A percentile compares a stretch with the other conserved stretches of the same genome.
Evolutionary conservation across 1,139 yeast species (phyloP).

Genomic region (Sugiyamaella xylanicola): DNA sequence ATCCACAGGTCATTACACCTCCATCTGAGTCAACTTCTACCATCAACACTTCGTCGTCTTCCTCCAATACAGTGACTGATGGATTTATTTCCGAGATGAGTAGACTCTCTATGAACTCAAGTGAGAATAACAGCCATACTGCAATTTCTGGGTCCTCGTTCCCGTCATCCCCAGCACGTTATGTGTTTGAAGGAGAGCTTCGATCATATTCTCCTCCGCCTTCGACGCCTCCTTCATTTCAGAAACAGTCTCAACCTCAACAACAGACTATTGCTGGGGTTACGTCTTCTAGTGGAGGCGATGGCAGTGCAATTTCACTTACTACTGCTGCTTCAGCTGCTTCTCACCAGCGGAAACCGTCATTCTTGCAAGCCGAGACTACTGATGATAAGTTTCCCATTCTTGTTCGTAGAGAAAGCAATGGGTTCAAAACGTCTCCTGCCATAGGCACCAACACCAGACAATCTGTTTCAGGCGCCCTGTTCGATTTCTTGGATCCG

Average conservation of each 20-base stretch:
- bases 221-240: not conserved
- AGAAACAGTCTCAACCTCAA: not conserved
- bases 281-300: slow-evolving; percentile 3
- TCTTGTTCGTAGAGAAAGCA: slow-evolving; percentile 43
- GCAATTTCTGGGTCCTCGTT: not conserved
- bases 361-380: slow-evolving; percentile 40
- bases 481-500: slow-evolving; percentile 21
- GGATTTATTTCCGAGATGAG: slow-evolving; percentile 16
- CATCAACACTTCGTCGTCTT: slow-evolving; percentile 5
- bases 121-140: not conserved
- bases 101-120: slow-evolving; percentile 10
- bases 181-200: slow-evolving; percentile 19
- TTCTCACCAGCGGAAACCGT: slow-evolving; percentile 23
- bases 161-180: slow-evolving; percentile 23
- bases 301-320: slow-evolving; percentile 2
- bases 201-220: slow-evolving; percentile 11
- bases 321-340: slow-evolving; percentile 1
- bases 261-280: not conserved
- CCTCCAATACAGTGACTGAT: slow-evolving; percentile 7
- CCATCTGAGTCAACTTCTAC: slow-evolving; percentile 19
- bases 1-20: slow-evolving; percentile 23
- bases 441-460: slow-evolving; percentile 6
- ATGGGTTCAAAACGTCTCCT: slow-evolving; percentile 31
- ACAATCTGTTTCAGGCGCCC: slow-evolving; percentile 19
- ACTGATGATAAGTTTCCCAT: slow-evolving; percentile 49